Percentiles rank a stretch among this genome's conserved stretches.
phyloP scores from a whole-genome alignment of 495 filamentous ascomycete species.

The Penicillium coprophilum region DNA sequence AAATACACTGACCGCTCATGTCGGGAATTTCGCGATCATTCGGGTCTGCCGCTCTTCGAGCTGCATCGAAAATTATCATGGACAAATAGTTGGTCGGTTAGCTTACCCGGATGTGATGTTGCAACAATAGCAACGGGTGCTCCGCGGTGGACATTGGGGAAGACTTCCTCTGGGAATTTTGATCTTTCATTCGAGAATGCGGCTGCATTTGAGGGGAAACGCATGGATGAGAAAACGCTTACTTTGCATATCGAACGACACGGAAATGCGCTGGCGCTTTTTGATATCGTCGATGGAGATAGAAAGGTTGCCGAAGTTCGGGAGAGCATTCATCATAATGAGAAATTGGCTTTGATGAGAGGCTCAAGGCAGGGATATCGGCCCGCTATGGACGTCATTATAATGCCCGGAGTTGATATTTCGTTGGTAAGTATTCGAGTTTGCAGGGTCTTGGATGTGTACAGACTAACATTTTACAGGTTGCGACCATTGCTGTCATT shows the following conservation, averaged over 20 bases:
- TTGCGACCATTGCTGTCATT: conserved; percentile 17
- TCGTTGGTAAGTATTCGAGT: conserved; percentile 16
- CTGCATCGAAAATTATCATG: conserved; percentile 20
- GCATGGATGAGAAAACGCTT: conserved; percentile 20
- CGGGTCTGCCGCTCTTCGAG: conserved; percentile 31
- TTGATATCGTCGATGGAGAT: conserved; percentile 28
- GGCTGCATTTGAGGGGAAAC: conserved; percentile 21
- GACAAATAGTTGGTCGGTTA: conserved; percentile 23
- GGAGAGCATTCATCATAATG: conserved; percentile 25
- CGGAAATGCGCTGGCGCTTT: conserved; percentile 18
- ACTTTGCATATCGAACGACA: conserved; percentile 22
- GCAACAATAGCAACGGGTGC: conserved; percentile 17
- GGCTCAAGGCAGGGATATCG: conserved; percentile 13
- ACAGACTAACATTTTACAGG: conserved; percentile 8
- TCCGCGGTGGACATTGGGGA: conserved; percentile 15
- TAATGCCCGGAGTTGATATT: conserved; percentile 23
- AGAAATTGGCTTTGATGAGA: conserved; percentile 18
- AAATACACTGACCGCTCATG: conserved; percentile 26
- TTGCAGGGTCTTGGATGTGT: not conserved
- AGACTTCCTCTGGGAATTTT: conserved; percentile 17
- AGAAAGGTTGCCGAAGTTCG: conserved; percentile 23
- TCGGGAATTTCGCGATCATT: conserved; percentile 31
- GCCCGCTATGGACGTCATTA: conserved; percentile 22
- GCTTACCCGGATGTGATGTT: conserved; percentile 24
- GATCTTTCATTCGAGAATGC: conserved; percentile 29